phyloP scores from a whole-genome alignment of 2,329 filamentous ascomycete species.

The Tolypocladium amazonense region DNA sequence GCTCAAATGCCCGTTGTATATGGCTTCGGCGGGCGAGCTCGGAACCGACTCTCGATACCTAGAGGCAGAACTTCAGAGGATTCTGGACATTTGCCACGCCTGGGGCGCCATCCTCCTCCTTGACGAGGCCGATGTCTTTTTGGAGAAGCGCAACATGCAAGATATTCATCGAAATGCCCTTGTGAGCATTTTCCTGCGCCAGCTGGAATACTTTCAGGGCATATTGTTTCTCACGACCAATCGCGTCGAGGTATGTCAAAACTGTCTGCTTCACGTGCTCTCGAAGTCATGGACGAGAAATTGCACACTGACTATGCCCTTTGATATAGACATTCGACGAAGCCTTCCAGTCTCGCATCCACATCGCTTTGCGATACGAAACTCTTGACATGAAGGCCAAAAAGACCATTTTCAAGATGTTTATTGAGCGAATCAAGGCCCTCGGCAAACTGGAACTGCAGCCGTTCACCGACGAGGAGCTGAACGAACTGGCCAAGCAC shows the following conservation, averaged over 20 bases:
- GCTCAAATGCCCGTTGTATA: slow-evolving; percentile 71
- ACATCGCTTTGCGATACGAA: slow-evolving; percentile 74
- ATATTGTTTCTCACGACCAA: slow-evolving; percentile 88
- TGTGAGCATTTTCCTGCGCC: slow-evolving; percentile 76
- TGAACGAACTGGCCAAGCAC: slow-evolving; percentile 53
- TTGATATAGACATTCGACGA: slow-evolving; percentile 66
- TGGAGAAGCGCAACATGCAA: slow-evolving; percentile 73
- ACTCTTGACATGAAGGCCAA: slow-evolving; percentile 62
- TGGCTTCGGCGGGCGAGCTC: slow-evolving; percentile 72
- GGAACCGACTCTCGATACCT: slow-evolving; percentile 66
- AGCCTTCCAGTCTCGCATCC: slow-evolving; percentile 80
- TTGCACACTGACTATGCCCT: background rate
- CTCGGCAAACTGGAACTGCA: slow-evolving; percentile 52
- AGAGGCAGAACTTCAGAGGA: slow-evolving; percentile 69
- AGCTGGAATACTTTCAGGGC: slow-evolving; percentile 86
- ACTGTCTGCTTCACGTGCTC: background rate
- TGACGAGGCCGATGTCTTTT: slow-evolving; percentile 76
- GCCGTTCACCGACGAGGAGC: slow-evolving; percentile 56
- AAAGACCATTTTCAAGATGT: slow-evolving; percentile 73
- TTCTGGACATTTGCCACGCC: slow-evolving; percentile 73
- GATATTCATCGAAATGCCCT: slow-evolving; percentile 79
- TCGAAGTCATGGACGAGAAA: background rate
- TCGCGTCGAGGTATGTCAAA: slow-evolving; percentile 50
- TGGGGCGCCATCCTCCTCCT: slow-evolving; percentile 81
- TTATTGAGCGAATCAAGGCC: slow-evolving; percentile 61